These are phyloP conservation scores for Pseudozyma flocculosa DNA, from an alignment of 1,284 basidiomycete species.

Conservation along the genomic window DNA sequence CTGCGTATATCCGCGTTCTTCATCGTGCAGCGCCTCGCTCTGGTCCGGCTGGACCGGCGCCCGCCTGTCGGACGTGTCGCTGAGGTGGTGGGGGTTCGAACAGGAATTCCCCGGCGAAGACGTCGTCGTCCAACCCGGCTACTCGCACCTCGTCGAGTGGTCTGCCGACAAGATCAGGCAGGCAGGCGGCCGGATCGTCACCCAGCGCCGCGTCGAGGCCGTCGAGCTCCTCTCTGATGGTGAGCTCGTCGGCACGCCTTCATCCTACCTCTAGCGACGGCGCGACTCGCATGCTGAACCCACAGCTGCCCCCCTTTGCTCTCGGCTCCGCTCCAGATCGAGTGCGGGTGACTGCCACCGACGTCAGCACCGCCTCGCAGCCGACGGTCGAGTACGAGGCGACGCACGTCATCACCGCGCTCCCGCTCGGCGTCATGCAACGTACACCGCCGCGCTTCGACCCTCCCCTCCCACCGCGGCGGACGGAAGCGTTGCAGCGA, in stretches of 20 bases:
- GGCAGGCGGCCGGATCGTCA: too few species aligned
- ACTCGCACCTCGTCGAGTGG: conserved; percentile 7
- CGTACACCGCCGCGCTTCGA: neutral
- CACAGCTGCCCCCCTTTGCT: too few species aligned
- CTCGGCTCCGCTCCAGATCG: too few species aligned
- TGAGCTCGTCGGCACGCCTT: too few species aligned
- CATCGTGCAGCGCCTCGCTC: neutral
- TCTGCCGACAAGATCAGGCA: neutral
- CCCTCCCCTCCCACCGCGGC: neutral
- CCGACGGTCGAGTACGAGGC: too few species aligned
- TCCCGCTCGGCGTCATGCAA: conserved; percentile 8
- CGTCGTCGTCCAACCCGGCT: conserved; percentile 8
- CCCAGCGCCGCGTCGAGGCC: too few species aligned
- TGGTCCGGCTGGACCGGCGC: conserved; percentile 19
- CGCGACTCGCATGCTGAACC: too few species aligned
- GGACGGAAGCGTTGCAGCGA: neutral
- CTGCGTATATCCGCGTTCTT: too few species aligned
- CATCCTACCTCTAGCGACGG: too few species aligned
- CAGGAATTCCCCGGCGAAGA: conserved; percentile 10
- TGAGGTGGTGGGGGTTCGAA: conserved; percentile 15
- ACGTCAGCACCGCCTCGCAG: too few species aligned
- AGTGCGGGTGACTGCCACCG: too few species aligned
- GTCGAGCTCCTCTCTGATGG: too few species aligned
- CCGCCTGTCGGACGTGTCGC: conserved; percentile 2
- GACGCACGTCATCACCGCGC: conserved; percentile 2